Evolutionary conservation across 1,284 basidiomycete species (phyloP).

Genomic region (Ceratorhiza oryzae-sativae): DNA sequence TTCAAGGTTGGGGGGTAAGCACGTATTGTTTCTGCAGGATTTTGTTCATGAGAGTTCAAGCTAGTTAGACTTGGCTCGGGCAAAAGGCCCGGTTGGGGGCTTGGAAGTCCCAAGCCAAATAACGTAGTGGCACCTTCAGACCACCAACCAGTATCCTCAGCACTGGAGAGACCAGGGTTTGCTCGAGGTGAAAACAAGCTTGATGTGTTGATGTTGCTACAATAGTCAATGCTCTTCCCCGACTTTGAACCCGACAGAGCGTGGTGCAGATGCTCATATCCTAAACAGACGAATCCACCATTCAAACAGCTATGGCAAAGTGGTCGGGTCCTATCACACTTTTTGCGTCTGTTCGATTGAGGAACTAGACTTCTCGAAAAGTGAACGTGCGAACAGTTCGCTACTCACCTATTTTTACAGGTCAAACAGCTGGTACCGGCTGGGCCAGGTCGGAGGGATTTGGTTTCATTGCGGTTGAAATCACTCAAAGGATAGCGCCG

Average conservation of each 20-base stretch:
- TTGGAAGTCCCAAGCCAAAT: too few relatives aligned
- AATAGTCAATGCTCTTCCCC: not conserved
- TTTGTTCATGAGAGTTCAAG: too few relatives aligned
- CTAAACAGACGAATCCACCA: constrained; percentile 13
- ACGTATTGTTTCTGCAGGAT: too few relatives aligned
- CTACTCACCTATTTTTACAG: constrained; percentile 31
- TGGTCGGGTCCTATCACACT: constrained; percentile 13
- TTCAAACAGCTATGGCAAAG: constrained; percentile 9
- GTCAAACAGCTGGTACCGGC: constrained; percentile 32
- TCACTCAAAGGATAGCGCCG: too few relatives aligned
- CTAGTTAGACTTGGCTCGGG: too few relatives aligned
- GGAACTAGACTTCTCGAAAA: not conserved
- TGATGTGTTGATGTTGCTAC: not conserved
- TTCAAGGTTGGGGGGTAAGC: too few relatives aligned
- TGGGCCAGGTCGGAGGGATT: constrained; percentile 19
- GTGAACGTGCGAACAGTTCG: not conserved
- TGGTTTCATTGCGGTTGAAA: not conserved
- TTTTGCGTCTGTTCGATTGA: constrained; percentile 7
- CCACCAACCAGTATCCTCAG: too few relatives aligned
- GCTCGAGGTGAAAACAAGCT: too few relatives aligned
- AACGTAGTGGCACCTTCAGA: too few relatives aligned
- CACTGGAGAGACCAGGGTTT: too few relatives aligned
- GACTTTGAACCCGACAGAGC: not conserved
- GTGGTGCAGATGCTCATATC: constrained; percentile 4
- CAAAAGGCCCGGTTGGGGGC: too few relatives aligned